Base-by-base conservation (phyloP, 306 rosid genomes). In the Cajanus cajan region DNA sequence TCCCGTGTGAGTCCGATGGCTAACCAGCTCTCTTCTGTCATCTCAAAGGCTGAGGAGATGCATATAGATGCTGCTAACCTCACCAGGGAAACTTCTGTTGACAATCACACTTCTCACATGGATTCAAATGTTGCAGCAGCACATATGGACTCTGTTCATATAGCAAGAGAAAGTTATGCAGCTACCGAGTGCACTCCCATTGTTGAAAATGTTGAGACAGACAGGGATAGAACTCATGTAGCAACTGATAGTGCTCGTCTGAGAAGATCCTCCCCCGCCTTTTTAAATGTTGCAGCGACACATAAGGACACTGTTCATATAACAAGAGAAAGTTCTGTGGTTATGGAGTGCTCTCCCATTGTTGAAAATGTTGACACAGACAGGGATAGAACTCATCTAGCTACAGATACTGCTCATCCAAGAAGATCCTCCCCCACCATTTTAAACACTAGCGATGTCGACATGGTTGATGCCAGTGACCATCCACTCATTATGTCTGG, bases 401-500 rank as follows among this genome's bases (percentile, higher is more conserved):
- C 45, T 44, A 28, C 57, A 24, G 83, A 48, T 57, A 73, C 41
- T 25, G 51, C 55, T 62, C 68, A 21, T 78, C 24, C 8, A 41
- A 67, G 50, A 24, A 73, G 74, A 78, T 69, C 86, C 45, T 43
- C 88, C 18, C 55, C 85, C 58, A 65, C 71, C 43, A 55, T 39
- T 68, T 78, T 54, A 63, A 83, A 72, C 63, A 77, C 67, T 40
- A 87, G 82, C 4, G 87, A 85, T 81, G 71, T 59, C 61, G 45
- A 44, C 45, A 77, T 80, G 87, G 84, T 74, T 74, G 88, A 87
- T 70, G 87, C 81, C 76, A 37, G 66, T 61, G 84, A 80, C 33
- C 86, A 73, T 79, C 90, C 90, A 2, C 63, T 81, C 54, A 68
- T 88, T 66, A 80, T 80, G 34, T 78, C 89, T 50, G 87, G 86